These are phyloP conservation scores for Discostella stelligeroides DNA, from an alignment of 108 stramenopile genomes.

Conservation along the genomic window DNA sequence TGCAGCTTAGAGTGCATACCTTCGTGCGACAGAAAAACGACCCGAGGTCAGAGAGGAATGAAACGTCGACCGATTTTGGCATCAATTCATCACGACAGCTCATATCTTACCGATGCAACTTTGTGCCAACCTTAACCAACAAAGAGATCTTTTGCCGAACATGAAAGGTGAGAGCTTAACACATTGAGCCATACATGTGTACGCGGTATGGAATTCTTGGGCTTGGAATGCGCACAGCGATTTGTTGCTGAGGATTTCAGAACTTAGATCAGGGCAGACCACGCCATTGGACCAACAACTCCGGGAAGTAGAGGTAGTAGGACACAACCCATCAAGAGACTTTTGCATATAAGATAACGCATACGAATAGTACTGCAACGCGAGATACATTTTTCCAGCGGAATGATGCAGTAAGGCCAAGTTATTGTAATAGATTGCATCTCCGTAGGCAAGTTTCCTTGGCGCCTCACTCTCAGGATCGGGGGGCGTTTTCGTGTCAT, in stretches of 20 bases:
- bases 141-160: constrained; percentile 48
- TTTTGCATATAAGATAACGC: constrained; percentile 44
- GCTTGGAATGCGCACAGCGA: constrained; percentile 71
- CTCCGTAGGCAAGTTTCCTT: constrained; percentile 44
- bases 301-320: neutral
- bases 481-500: neutral
- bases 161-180: constrained; percentile 40
- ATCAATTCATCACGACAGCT: neutral
- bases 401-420: constrained; percentile 75
- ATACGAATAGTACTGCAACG: constrained; percentile 70
- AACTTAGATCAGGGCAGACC: constrained; percentile 52
- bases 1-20: constrained; percentile 28
- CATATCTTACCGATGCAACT: constrained; percentile 68
- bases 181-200: constrained; percentile 72
- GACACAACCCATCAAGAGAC: constrained; percentile 1
- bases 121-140: constrained; percentile 84
- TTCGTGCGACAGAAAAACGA: neutral
- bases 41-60: neutral
- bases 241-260: constrained; percentile 66
- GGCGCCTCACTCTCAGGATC: constrained; percentile 16
- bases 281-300: constrained; percentile 69
- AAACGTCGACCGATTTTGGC: neutral
- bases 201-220: constrained; percentile 58
- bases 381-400: constrained; percentile 66
- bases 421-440: constrained; percentile 80